Evolutionary conservation across 306 rosid species (phyloP).

Genomic region (Vigna angularis): DNA sequence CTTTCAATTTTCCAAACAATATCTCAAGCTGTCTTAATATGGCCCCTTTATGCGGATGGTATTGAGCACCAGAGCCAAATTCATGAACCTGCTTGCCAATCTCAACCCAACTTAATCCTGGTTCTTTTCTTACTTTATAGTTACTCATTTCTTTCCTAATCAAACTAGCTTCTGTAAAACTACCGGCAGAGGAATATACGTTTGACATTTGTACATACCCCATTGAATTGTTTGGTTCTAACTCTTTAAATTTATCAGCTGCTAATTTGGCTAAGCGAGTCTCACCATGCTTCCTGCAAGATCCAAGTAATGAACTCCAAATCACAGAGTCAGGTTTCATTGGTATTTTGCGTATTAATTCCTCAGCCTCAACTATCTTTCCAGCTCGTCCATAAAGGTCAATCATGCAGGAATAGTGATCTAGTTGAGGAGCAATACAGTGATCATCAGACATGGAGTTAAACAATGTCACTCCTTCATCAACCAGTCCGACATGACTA

Average conservation of each 20-base stretch:
- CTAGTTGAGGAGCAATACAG: conserved; percentile 64
- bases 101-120: conserved; percentile 91
- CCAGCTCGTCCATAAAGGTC: conserved; percentile 92
- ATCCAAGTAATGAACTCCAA: conserved; percentile 90
- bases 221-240: conserved; percentile 72
- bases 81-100: conserved; percentile 77
- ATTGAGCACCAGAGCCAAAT: conserved; percentile 78
- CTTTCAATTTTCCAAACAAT: conserved; percentile 70
- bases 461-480: conserved; percentile 68
- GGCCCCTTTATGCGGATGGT: conserved; percentile 58
- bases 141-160: conserved; percentile 80
- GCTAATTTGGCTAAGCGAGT: conserved; percentile 75
- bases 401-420: conserved; percentile 93
- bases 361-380: conserved; percentile 65
- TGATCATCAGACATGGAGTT: conserved; percentile 57
- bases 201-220: conserved; percentile 90
- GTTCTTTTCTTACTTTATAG: conserved; percentile 78
- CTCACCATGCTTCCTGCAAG: conserved; percentile 86
- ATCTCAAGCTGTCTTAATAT: conserved; percentile 63
- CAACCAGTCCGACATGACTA: conserved; percentile 84
- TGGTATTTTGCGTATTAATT: conserved; percentile 74
- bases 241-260: conserved; percentile 68
- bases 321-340: conserved; percentile 85
- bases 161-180: conserved; percentile 65
- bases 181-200: conserved; percentile 67